Evolutionary conservation across 768 basidiomycete species (phyloP), one percentile per base, ranked within the genome.

Genomic region (Harrya chromipes): DNA sequence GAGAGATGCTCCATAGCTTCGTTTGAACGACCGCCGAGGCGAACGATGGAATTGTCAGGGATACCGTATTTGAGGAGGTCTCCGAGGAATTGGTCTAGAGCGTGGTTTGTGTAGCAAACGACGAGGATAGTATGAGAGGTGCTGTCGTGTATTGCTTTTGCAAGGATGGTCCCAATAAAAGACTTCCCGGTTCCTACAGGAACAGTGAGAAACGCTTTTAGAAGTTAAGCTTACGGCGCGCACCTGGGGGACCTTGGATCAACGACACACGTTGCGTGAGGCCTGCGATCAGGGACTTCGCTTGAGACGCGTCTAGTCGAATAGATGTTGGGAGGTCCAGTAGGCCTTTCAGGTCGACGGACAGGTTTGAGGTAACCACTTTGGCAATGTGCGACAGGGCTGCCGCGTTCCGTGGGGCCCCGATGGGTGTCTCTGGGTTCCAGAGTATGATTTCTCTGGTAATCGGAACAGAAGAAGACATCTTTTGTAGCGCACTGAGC

Each of bases 191-290:
- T 87, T 1, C 85, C 85, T 86, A 19, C 2, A 4, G 6, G 11
- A 37, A 38, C 8, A 10, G 6, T 57, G n/a, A 60, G 34, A 41
- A 14, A 33, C 12, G 2, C 2, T 1, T 34, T 24, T 7, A 4
- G 6, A 19, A 6, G 20, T 21, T 7, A 14, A 13, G 7, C 8
- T 6, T 12, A n/a, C 0, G 1, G 6, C 66, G 23, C 64, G 29
- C 6, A 84, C 85, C 85, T 21, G 85, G 85, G 0, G 85, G 85
- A 0, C 85, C 85, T 67, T 87, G 85, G 6, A 87, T 82, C 6
- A 86, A 58, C 0, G 83, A 78, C 0, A 87, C 69, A 4, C 61
- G 68, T 47, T 84, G 78, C 0, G 70, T 74, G 3, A 87, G 70
- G 1, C 81, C 81, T 0, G 75, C 60, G 1, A 83, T 47, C 7